Conservation (phyloP, 257 asterid genomes). For the Capsicum baccatum region DNA sequence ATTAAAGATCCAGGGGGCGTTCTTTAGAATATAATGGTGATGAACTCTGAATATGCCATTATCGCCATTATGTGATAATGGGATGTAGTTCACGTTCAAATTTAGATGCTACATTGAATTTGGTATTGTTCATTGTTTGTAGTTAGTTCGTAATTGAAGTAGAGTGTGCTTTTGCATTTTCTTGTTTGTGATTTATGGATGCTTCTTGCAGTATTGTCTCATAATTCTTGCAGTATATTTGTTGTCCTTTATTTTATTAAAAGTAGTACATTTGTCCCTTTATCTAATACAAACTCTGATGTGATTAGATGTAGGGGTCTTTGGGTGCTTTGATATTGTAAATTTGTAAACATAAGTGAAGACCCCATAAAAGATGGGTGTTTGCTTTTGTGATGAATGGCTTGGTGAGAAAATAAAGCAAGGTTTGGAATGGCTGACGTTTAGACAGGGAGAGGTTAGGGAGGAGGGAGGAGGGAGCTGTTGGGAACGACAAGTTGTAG, state of each 20-base stretch:
- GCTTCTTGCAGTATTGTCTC: conserved; percentile 3
- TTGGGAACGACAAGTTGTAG: background rate
- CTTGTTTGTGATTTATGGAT: conserved; percentile 8
- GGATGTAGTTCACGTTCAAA: background rate
- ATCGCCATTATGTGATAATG: background rate
- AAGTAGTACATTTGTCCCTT: background rate
- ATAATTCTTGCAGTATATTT: conserved; percentile 4
- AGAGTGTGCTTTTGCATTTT: background rate
- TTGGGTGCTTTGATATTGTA: conserved; percentile 2
- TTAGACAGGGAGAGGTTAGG: background rate
- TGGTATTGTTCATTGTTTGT: conserved; percentile 15
- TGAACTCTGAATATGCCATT: background rate
- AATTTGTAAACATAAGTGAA: background rate
- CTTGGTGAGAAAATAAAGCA: background rate
- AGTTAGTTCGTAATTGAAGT: background rate
- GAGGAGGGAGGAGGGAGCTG: background rate
- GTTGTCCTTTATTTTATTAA: background rate
- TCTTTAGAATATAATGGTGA: background rate
- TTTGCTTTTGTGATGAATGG: background rate
- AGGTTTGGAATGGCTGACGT: background rate
- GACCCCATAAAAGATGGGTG: background rate
- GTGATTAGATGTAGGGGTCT: background rate
- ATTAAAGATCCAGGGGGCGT: background rate
- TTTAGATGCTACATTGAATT: background rate
- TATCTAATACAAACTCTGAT: background rate